These are phyloP conservation scores for Aspergillus novofumigatus DNA, from an alignment of 2,329 filamentous ascomycete species.

Conservation along the genomic window DNA sequence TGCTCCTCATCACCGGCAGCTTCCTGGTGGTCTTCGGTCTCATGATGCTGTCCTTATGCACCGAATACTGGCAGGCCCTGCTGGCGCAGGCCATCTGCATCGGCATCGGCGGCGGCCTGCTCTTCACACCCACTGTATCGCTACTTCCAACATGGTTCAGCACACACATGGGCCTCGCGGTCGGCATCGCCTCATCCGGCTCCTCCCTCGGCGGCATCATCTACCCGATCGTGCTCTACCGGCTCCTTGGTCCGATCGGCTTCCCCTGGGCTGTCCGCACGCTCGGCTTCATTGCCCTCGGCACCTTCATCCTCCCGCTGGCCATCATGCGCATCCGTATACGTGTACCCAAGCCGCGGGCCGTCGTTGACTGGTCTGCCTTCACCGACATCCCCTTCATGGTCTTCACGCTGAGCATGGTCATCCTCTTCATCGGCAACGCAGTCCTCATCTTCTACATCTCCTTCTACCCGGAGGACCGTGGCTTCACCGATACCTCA, in stretches of 20 bases:
- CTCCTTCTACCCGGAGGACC: too few relatives aligned
- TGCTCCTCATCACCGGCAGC: conserved; percentile 4
- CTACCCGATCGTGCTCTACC: conserved; percentile 17
- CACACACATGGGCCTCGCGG: conserved; percentile 19
- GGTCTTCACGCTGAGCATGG: too few relatives aligned
- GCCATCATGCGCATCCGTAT: neutral
- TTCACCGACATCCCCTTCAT: conserved; percentile 15
- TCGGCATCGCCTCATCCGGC: conserved; percentile 17
- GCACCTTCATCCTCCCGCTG: neutral
- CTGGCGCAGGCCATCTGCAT: conserved; percentile 19
- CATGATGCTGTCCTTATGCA: conserved; percentile 26
- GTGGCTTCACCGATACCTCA: too few relatives aligned
- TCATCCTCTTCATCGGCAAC: too few relatives aligned
- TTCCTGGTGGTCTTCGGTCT: conserved; percentile 19
- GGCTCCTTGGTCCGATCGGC: conserved; percentile 11
- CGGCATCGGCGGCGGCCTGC: conserved; percentile 13
- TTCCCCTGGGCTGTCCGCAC: conserved; percentile 11
- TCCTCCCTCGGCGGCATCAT: conserved; percentile 21
- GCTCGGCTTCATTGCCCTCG: conserved; percentile 3
- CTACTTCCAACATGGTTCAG: conserved; percentile 24
- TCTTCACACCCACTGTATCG: conserved; percentile 21
- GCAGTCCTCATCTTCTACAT: too few relatives aligned
- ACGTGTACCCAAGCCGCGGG: neutral
- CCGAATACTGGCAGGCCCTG: conserved; percentile 24
- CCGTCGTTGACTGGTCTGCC: conserved; percentile 8